phyloP scores from a whole-genome alignment of 345 rosid genomes.

The Hevea brasiliensis region DNA sequence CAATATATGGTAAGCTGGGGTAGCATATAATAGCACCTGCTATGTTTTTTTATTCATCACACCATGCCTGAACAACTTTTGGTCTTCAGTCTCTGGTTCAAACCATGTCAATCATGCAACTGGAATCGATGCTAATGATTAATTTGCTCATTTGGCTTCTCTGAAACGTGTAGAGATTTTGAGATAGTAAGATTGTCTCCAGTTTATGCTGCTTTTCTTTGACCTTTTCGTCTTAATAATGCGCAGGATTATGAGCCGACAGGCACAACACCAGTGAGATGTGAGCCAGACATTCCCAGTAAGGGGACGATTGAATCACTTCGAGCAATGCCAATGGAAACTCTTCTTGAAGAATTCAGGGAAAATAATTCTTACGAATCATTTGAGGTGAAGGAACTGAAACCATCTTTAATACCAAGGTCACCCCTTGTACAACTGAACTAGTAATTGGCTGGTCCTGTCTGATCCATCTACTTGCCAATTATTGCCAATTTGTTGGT shows the following conservation, averaged over 20 bases:
- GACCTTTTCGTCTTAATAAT: neutral
- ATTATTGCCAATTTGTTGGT: constrained; percentile 6
- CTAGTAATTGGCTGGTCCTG: constrained; percentile 17
- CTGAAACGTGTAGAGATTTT: no score
- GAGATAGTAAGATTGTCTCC: no score
- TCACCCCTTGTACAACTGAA: constrained; percentile 87
- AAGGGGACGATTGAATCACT: constrained; percentile 80
- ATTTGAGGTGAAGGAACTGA: constrained; percentile 61
- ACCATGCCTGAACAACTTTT: neutral
- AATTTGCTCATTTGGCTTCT: neutral
- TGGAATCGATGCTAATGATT: neutral
- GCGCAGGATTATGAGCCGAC: constrained; percentile 80
- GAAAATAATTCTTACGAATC: constrained; percentile 86
- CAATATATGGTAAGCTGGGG: constrained; percentile 57
- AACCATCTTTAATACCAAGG: constrained; percentile 79
- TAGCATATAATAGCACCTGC: neutral
- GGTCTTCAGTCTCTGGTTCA: neutral
- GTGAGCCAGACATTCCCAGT: constrained; percentile 71
- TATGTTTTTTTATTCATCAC: neutral
- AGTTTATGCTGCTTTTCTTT: no score
- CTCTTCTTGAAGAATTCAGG: constrained; percentile 64
- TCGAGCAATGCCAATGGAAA: constrained; percentile 81
- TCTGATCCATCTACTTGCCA: neutral
- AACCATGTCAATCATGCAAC: neutral
- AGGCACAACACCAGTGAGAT: constrained; percentile 70